Conservation (phyloP, 306 rosid genomes). For the Malus sieversii region DNA sequence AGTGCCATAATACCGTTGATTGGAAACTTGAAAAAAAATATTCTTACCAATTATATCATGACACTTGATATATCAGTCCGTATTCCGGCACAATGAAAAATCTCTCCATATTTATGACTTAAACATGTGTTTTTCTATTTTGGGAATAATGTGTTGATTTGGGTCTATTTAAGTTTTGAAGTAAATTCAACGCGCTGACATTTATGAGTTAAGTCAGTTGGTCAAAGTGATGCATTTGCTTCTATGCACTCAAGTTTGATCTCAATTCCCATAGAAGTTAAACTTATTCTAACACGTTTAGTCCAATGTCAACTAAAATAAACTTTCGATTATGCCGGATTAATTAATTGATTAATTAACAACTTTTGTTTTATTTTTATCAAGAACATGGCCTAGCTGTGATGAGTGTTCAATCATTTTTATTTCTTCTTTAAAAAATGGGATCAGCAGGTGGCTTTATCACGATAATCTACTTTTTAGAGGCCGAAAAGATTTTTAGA, state of each 20-base stretch:
- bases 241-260: not conserved
- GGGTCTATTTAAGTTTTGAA: not conserved
- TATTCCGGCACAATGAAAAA: too few species aligned
- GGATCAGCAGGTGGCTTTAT: rapidly evolving
- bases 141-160: not conserved
- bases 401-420: not conserved
- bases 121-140: not conserved
- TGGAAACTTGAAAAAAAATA: too few species aligned
- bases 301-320: not conserved
- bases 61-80: too few species aligned
- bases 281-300: not conserved
- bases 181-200: not conserved
- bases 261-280: too few species aligned
- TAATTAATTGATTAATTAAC: not conserved
- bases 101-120: not conserved
- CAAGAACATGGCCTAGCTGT: not conserved
- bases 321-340: not conserved
- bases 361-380: not conserved
- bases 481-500: rapidly evolving
- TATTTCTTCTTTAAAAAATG: too few species aligned
- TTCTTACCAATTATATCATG: too few species aligned
- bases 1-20: too few species aligned
- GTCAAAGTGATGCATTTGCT: rapidly evolving
- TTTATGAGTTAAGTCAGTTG: too few species aligned
- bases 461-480: rapidly evolving